Percentiles rank a stretch among this genome's conserved stretches.
Conservation (phyloP, 116 monocot species). For the Cymodocea nodosa region DNA sequence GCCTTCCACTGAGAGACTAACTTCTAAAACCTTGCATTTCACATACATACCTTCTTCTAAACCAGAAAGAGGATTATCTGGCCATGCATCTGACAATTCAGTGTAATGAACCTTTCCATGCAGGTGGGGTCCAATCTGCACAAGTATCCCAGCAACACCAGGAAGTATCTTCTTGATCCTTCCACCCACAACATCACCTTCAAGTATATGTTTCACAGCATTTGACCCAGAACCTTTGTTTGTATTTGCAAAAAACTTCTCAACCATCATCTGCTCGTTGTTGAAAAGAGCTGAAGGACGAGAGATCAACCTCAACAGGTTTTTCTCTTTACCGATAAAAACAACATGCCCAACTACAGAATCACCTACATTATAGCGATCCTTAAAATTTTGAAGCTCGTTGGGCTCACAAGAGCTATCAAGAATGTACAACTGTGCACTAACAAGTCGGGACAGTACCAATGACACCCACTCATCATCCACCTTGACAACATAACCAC, state of each 20-base stretch:
- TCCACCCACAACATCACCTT: conserved; percentile 67
- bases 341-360: conserved; percentile 42
- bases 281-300: background rate
- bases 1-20: conserved; percentile 46
- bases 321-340: conserved; percentile 46
- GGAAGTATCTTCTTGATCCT: conserved; percentile 70
- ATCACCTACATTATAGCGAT: conserved; percentile 52
- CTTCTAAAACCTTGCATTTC: conserved; percentile 70
- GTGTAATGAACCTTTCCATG: conserved; percentile 62
- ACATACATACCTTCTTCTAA: conserved; percentile 72
- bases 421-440: conserved; percentile 53
- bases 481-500: conserved; percentile 66
- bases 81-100: conserved; percentile 45
- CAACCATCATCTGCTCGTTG: no score
- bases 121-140: conserved; percentile 79
- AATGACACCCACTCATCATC: conserved; percentile 72
- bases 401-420: conserved; percentile 75
- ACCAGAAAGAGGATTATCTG: conserved; percentile 24
- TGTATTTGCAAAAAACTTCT: background rate
- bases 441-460: conserved; percentile 33
- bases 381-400: conserved; percentile 66
- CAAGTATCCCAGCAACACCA: conserved; percentile 70
- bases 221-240: conserved; percentile 6
- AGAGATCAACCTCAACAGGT: conserved; percentile 31
- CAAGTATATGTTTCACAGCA: conserved; percentile 25